Evolutionary conservation across 345 rosid species (phyloP), one percentile per base, ranked within the genome.

Genomic region (Ricinus communis): DNA sequence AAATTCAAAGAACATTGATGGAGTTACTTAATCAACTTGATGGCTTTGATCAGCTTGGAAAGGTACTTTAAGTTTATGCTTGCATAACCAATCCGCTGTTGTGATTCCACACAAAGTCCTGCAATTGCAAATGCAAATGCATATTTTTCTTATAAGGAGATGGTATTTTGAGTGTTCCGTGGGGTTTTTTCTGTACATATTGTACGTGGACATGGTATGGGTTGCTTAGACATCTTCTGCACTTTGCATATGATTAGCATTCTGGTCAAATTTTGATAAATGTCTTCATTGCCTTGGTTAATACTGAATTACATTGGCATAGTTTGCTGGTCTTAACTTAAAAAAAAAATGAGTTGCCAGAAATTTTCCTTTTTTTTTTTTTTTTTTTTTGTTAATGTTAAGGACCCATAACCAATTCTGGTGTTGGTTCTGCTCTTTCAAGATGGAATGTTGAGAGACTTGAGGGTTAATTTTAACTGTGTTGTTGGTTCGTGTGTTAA

Each of bases 1-100:
- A 95, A 87, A 95, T 92, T 62, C 99, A 95, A 78, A 89, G 99
- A 86, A 92, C 99, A 19, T 79, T 92, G 2, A 92, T 92, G 99
- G 99, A 95, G 83, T 83, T 95, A 52, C 99, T 95, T 56, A 95
- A 92, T 76, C 99, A 95, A 83, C 92, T 95, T 71, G 99, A 95
- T 85, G 99, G 99, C 41, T 95, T 95, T 83, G 97, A 95, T 79
- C 89, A 87, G 77, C 96, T 92, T 28, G 97, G 99, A 52, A 95
- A 95, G 97, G 99, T 95, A 87, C 9, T 36, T 18, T 51, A 8
- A 46, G 19, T 41, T 6, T 31, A 57, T 18, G 9, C 8, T 38
- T n/a, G n/a, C 9, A 36, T 5, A 22, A 19, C 49, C 5, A 24
- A 14, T 33, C 13, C 9, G 22, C 18, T 36, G 14, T 53, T 53